A percentile compares a stretch with the other conserved stretches of the same genome.
Evolutionary conservation across 75 land plant genomes (phyloP).

Genomic region (Picea glauca): DNA sequence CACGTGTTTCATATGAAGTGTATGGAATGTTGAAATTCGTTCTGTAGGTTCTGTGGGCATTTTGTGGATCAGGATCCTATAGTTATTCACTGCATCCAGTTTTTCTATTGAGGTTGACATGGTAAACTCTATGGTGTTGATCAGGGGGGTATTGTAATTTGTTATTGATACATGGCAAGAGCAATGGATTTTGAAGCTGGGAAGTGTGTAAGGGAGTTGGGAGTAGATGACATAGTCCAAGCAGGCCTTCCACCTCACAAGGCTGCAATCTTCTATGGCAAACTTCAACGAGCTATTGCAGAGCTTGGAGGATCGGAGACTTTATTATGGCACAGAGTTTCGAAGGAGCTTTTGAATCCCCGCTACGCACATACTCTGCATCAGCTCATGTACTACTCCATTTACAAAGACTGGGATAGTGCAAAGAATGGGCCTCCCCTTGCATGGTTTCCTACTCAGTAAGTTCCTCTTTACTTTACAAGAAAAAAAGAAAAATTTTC

Average conservation of each 20-base stretch:
- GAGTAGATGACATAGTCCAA: constrained; percentile 28
- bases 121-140: too few species aligned
- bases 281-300: constrained; percentile 26
- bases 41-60: too few species aligned
- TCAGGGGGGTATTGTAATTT: too few species aligned
- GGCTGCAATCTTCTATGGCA: constrained; percentile 27
- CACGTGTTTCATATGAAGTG: too few species aligned
- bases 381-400: constrained; percentile 84
- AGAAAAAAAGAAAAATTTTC: too few species aligned
- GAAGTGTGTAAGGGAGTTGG: constrained; percentile 37
- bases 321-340: constrained; percentile 41
- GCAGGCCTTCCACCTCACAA: constrained; percentile 34
- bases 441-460: constrained; percentile 89
- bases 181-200: constrained; percentile 4
- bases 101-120: too few species aligned
- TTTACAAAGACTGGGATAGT: constrained; percentile 64
- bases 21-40: too few species aligned
- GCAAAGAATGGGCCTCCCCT: constrained; percentile 66
- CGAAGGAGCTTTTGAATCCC: constrained; percentile 55
- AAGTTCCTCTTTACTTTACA: constrained; percentile 13
- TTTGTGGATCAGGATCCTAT: too few species aligned
- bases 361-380: constrained; percentile 72
- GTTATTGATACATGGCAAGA: too few species aligned
- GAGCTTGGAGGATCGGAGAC: constrained; percentile 18
- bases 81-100: too few species aligned